These are phyloP conservation scores for Boeremia exigua DNA, from an alignment of 2,329 filamentous ascomycete species.

Conservation along the genomic window DNA sequence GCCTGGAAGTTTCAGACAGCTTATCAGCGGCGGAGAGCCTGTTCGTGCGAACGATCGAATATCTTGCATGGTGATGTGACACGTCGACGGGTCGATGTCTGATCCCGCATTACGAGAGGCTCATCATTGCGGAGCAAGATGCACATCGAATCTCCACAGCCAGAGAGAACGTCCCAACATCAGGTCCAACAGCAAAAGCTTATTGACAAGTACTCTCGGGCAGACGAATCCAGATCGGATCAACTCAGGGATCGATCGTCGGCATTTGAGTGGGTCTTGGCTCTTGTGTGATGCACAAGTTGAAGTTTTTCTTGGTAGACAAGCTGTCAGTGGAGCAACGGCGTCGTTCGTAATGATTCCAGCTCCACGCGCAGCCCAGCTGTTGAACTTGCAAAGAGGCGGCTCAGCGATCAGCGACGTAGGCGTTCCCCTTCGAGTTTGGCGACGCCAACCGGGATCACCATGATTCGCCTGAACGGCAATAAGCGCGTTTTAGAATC, in stretches of 20 bases:
- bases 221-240: conserved; percentile 33
- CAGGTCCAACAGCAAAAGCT: conserved; percentile 9
- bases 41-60: conserved; percentile 4
- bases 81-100: conserved; percentile 3
- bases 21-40: conserved; percentile 4
- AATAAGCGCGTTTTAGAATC: conserved; percentile 11
- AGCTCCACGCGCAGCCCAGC: conserved; percentile 13
- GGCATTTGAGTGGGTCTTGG: background rate
- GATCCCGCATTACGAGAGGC: conserved; percentile 5
- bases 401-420: conserved; percentile 15
- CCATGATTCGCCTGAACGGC: conserved; percentile 31
- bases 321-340: conserved; percentile 12
- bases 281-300: background rate
- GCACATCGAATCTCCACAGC: conserved; percentile 9
- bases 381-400: conserved; percentile 12
- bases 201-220: conserved; percentile 25
- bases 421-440: conserved; percentile 17
- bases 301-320: background rate
- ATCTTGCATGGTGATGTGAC: background rate
- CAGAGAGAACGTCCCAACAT: conserved; percentile 14
- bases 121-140: conserved; percentile 17
- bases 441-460: conserved; percentile 14
- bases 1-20: conserved; percentile 10
- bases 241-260: conserved; percentile 24
- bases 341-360: background rate